Evolutionary conservation across 805 yeast species (phyloP).

Genomic region (Brettanomyces sp.): DNA sequence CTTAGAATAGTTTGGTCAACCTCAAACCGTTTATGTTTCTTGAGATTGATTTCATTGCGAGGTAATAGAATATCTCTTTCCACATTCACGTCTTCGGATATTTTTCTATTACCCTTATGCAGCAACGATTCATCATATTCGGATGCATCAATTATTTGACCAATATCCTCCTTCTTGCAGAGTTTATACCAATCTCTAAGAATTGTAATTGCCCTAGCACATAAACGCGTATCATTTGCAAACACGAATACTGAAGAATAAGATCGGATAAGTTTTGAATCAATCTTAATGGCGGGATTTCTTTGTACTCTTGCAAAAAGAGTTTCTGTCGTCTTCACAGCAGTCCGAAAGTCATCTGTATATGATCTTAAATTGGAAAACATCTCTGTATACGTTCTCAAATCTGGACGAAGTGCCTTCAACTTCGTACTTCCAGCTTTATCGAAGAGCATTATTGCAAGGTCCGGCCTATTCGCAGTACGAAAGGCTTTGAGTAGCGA

Average conservation of each 20-base stretch:
- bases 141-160: conserved; percentile 4
- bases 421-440: conserved; percentile 11
- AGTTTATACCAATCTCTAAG: conserved; percentile 21
- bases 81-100: conserved; percentile 3
- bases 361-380: conserved; percentile 12
- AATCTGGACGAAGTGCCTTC: conserved; percentile 21
- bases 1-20: conserved; percentile 13
- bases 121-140: background rate
- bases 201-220: conserved; percentile 17
- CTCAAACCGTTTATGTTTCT: conserved; percentile 13
- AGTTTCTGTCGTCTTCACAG: conserved; percentile 14
- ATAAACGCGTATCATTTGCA: conserved; percentile 17
- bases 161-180: conserved; percentile 15
- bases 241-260: conserved; percentile 19
- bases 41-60: conserved; percentile 11
- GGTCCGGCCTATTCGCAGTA: conserved; percentile 28
- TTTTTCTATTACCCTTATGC: conserved; percentile 3
- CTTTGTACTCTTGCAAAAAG: conserved; percentile 14
- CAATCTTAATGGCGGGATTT: conserved; percentile 10
- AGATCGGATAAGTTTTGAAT: conserved; percentile 13
- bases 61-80: conserved; percentile 7
- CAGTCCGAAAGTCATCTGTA: conserved; percentile 6
- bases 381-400: conserved; percentile 25
- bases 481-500: conserved; percentile 36
- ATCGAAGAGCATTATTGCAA: conserved; percentile 31